A percentile compares a stretch with the other conserved stretches of the same genome.
Evolutionary conservation across 78 protist genomes (phyloP).

Genomic region (Corallochytrium limacisporum): DNA sequence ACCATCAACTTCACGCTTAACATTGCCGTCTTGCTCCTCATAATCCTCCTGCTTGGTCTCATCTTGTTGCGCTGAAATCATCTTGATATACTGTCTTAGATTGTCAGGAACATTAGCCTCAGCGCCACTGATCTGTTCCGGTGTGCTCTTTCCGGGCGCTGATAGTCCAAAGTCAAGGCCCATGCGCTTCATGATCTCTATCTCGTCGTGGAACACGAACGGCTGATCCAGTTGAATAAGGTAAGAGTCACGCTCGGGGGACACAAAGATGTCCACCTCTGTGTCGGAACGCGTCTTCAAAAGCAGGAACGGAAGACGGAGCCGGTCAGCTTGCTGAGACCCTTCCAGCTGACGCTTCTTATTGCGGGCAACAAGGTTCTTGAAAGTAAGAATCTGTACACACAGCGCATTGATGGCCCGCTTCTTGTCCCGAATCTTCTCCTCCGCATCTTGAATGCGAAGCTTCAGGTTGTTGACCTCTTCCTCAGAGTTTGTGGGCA

Average conservation of each 20-base stretch:
- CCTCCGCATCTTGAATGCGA: not conserved
- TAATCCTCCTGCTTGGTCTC: too few species aligned
- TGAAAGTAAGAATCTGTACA: not conserved
- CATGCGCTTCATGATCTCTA: slow-evolving; percentile 29
- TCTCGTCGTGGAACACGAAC: slow-evolving; percentile 64
- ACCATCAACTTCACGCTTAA: too few species aligned
- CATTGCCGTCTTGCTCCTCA: too few species aligned
- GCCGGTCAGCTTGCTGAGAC: not conserved
- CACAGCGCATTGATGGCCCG: slow-evolving; percentile 10
- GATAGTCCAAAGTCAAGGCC: not conserved
- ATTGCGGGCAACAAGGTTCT: slow-evolving; percentile 5
- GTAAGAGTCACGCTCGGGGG: too few species aligned
- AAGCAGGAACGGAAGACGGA: not conserved
- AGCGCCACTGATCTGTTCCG: too few species aligned
- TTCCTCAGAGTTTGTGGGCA: slow-evolving; percentile 32
- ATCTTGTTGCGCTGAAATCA: too few species aligned
- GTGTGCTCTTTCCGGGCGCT: too few species aligned
- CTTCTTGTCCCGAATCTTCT: not conserved
- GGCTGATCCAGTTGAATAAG: slow-evolving; percentile 56
- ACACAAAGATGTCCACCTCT: not conserved
- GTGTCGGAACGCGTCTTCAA: not conserved
- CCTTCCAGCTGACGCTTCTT: slow-evolving; percentile 1
- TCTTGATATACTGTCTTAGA: too few species aligned
- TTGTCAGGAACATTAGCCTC: too few species aligned
- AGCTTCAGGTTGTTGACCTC: slow-evolving; percentile 9